A percentile compares a stretch with the other conserved stretches of the same genome.
Conservation (phyloP, 2,329 filamentous ascomycete species). For the Pseudogymnoascus verrucosus region DNA sequence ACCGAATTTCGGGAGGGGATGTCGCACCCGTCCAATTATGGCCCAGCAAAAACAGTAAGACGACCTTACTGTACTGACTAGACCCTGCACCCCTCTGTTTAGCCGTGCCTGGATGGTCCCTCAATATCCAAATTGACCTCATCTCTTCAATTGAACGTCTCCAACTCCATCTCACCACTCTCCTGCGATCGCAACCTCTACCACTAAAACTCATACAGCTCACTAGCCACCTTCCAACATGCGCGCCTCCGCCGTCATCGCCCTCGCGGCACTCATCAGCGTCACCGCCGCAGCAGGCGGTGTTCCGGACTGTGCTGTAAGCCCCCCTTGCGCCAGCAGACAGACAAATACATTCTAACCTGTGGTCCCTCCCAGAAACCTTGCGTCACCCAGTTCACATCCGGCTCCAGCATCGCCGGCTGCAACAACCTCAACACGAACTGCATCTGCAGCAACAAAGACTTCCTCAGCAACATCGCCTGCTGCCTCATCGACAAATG, state of each 20-base stretch:
- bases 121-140: not conserved
- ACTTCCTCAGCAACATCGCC: constrained; percentile 40
- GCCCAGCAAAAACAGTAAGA: not conserved
- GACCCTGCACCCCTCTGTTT: not conserved
- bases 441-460: constrained; percentile 40
- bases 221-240: constrained; percentile 4
- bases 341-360: not conserved
- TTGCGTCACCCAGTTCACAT: constrained; percentile 29
- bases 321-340: constrained; percentile 23
- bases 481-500: constrained; percentile 43
- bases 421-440: constrained; percentile 33
- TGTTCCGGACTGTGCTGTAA: constrained; percentile 49
- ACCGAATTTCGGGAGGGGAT: not conserved
- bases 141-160: constrained; percentile 5
- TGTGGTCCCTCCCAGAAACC: constrained; percentile 20
- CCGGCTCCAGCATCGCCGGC: constrained; percentile 33
- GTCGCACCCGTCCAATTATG: not conserved
- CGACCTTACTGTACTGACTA: not conserved
- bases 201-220: constrained; percentile 11
- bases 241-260: constrained; percentile 28
- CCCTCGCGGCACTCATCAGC: constrained; percentile 43
- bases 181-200: constrained; percentile 10
- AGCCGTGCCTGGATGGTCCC: constrained; percentile 7
- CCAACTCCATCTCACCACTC: constrained; percentile 4
- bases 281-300: constrained; percentile 23